phyloP scores from a whole-genome alignment of 192 early-diverging fungal genomes.

The Podila epicladia region DNA sequence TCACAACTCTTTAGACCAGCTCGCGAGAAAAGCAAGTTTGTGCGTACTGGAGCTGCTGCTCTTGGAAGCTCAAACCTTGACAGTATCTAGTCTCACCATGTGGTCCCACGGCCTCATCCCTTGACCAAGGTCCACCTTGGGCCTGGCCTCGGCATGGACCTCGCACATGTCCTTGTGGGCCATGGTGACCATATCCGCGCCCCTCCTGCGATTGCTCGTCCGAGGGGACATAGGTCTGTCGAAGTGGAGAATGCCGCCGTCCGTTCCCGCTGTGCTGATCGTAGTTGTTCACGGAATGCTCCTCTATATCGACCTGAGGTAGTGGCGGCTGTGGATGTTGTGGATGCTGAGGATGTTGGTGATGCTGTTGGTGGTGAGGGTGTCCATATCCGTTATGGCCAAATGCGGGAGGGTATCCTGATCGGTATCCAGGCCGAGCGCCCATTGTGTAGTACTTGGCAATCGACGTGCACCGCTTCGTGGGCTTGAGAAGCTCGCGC shows the following conservation, averaged over 20 bases:
- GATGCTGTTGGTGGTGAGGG: neutral
- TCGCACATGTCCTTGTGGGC: neutral
- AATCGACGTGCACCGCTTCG: conserved; percentile 37
- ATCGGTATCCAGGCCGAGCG: conserved; percentile 6
- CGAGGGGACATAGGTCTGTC: conserved; percentile 12
- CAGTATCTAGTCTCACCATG: conserved; percentile 27
- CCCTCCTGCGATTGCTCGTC: neutral
- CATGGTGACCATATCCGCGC: neutral
- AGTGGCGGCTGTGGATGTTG: neutral
- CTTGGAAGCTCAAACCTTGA: conserved; percentile 31
- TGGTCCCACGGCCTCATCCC: conserved; percentile 29
- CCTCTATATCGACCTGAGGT: neutral
- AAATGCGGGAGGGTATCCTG: conserved; percentile 25
- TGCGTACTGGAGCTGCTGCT: conserved; percentile 13
- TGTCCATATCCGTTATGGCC: conserved; percentile 9
- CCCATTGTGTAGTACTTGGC: conserved; percentile 41
- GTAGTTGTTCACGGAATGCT: neutral
- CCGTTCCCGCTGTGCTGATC: conserved; percentile 19
- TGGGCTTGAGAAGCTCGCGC: conserved; percentile 41
- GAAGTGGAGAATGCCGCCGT: conserved; percentile 29
- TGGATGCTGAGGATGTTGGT: neutral
- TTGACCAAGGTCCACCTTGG: conserved; percentile 5
- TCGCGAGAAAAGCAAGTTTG: no score
- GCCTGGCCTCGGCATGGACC: neutral
- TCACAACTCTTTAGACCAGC: no score